Evolutionary conservation across 768 basidiomycete genomes (phyloP), one percentile per base, ranked within the genome.

Genomic region (Hygrocybe coccinea): DNA sequence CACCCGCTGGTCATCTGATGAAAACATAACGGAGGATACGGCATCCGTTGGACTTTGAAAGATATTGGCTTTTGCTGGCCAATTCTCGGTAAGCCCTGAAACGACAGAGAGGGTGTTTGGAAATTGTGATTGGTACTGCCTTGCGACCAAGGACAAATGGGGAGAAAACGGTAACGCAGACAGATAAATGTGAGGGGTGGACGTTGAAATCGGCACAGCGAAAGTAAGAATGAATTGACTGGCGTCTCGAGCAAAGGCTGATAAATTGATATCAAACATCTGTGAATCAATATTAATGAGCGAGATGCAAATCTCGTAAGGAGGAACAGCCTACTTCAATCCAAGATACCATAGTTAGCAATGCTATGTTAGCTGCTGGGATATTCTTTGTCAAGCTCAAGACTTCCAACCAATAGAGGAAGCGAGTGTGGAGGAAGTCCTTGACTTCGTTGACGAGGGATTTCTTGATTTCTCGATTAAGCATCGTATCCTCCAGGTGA

Each of bases 111-210:
- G 36, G 12, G 38, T 61, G 12, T 56, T 54, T 4, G 56, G 62
- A 56, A 60, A 41, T 46, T 45, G n/a, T 50, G 41, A 43, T 54
- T 62, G 37, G 51, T 49, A 56, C 35, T 58, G 34, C 34, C 55
- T 39, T 46, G 62, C 53, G 12, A 63, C 45, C 17, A 49, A 29
- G 14, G 59, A 48, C 12, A 59, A 52, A n/a, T 48, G 15, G 2
- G 73, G 72, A 8, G 64, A 58, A 44, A 73, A 71, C 9, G 72
- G 65, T 29, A 76, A 60, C 19, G 70, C 74, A 25, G 74, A 75
- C 3, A 76, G 17, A 55, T 76, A 76, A 5, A 75, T 67, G 36
- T 76, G 73, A 7, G 72, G 69, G 14, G 67, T 62, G 39, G 70
- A 70, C 29, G 60, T 58, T 38, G 60, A 57, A 19, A 75, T 67